These are phyloP conservation scores for Naganishia friedmannii DNA, from an alignment of 768 basidiomycete genomes.

Conservation along the genomic window DNA sequence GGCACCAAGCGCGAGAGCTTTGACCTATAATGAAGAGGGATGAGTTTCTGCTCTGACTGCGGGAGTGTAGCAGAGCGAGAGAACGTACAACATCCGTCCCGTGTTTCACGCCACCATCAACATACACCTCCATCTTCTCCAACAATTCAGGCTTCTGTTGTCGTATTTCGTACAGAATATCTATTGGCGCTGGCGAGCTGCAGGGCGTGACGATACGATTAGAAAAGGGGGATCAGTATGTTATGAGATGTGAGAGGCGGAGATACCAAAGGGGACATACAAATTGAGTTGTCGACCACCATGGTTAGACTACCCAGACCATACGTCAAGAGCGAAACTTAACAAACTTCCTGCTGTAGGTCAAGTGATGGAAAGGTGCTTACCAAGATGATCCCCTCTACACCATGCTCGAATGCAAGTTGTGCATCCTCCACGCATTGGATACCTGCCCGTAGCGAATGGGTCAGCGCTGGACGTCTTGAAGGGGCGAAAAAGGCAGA, in stretches of 20 bases:
- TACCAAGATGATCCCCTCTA: slow-evolving; percentile 75
- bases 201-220: slow-evolving; percentile 14
- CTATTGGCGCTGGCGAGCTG: slow-evolving; percentile 53
- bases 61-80: neutral
- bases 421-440: slow-evolving; percentile 68
- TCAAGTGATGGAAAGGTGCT: slow-evolving; percentile 20
- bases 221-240: neutral
- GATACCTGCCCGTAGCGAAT: slow-evolving; percentile 44
- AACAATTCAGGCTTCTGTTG: slow-evolving; percentile 66
- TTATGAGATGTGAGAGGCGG: too few relatives aligned
- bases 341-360: too few relatives aligned
- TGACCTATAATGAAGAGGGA: slow-evolving; percentile 54
- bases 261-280: slow-evolving; percentile 42
- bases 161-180: slow-evolving; percentile 71
- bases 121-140: slow-evolving; percentile 62
- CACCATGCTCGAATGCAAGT: slow-evolving; percentile 77
- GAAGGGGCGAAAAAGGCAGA: neutral
- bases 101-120: slow-evolving; percentile 77
- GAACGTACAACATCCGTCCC: slow-evolving; percentile 69
- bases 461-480: neutral
- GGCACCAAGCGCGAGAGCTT: slow-evolving; percentile 72
- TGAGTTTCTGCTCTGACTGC: neutral
- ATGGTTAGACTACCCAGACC: slow-evolving; percentile 65
- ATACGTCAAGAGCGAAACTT: too few relatives aligned
- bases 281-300: slow-evolving; percentile 62